A percentile compares a stretch with the other conserved stretches of the same genome.
Conservation (phyloP, 768 basidiomycete genomes). For the Boletus fagicola region DNA sequence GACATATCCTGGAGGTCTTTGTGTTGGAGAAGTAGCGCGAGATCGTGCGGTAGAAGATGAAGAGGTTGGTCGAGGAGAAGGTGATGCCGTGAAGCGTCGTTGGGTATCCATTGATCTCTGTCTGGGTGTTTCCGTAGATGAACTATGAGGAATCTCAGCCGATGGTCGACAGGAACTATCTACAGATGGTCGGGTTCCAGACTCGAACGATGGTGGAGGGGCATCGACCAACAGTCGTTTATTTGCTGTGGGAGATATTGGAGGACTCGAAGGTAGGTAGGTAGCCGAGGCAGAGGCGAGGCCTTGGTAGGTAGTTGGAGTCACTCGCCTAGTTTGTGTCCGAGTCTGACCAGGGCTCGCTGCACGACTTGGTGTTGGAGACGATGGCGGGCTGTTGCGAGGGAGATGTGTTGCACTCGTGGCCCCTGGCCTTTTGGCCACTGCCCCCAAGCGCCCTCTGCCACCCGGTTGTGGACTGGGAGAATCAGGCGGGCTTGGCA, state of each 20-base stretch:
- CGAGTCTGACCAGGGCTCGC: conserved; percentile 45
- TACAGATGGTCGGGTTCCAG: conserved; percentile 23
- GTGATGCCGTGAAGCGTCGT: conserved; percentile 24
- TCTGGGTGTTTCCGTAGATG: conserved; percentile 26
- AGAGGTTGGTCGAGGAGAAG: conserved; percentile 41
- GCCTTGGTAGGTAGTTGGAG: conserved; percentile 41
- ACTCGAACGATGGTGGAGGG: conserved; percentile 16
- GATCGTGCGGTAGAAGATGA: conserved; percentile 44
- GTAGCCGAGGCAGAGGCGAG: conserved; percentile 50
- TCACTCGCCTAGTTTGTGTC: conserved; percentile 40
- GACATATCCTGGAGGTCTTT: conserved; percentile 40
- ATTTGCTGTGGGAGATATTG: conserved; percentile 30
- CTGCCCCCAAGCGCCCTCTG: conserved; percentile 34
- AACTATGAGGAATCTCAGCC: conserved; percentile 36
- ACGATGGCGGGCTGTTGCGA: conserved; percentile 36
- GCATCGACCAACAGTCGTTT: conserved; percentile 29
- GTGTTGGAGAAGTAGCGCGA: conserved; percentile 47
- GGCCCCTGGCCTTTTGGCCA: conserved; percentile 36
- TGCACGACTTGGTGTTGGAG: conserved; percentile 39
- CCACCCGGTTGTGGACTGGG: conserved; percentile 45
- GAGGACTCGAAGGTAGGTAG: conserved; percentile 43
- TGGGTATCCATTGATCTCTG: conserved; percentile 25
- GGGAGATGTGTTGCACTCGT: conserved; percentile 44
- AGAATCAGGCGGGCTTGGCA: conserved; percentile 46
- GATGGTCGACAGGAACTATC: conserved; percentile 38